These are phyloP conservation scores for Candolleomyces aberdarensis DNA, from an alignment of 768 basidiomycete genomes.

Conservation along the genomic window DNA sequence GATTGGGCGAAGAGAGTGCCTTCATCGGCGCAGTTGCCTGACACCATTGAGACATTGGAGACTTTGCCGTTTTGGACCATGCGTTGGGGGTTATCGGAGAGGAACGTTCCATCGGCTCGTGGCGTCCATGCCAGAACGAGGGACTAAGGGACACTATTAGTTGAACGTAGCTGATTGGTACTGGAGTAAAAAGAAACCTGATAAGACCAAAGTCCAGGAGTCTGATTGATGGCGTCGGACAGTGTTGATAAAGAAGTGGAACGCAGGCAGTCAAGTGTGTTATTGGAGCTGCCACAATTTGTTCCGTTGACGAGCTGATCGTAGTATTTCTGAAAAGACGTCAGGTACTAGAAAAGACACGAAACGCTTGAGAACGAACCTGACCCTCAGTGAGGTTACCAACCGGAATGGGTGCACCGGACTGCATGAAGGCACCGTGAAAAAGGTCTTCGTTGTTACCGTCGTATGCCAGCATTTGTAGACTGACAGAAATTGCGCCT, in stretches of 20 bases:
- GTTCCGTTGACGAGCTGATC: constrained; percentile 36
- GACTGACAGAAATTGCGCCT: constrained; percentile 45
- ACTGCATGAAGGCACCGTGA: constrained; percentile 45
- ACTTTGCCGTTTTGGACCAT: constrained; percentile 42
- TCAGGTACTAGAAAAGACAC: neutral
- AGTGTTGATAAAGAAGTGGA: constrained; percentile 27
- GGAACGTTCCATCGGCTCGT: constrained; percentile 47
- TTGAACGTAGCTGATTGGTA: neutral
- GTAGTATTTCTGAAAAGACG: constrained; percentile 24
- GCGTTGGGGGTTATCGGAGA: constrained; percentile 39
- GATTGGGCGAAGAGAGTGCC: constrained; percentile 48
- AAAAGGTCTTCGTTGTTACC: constrained; percentile 37
- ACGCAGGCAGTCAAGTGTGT: constrained; percentile 44
- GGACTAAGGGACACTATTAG: constrained; percentile 25
- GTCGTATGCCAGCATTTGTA: constrained; percentile 42
- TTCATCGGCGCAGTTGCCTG: constrained; percentile 53
- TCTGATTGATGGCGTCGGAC: constrained; percentile 25
- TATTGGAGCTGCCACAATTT: constrained; percentile 28
- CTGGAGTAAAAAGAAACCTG: constrained; percentile 13
- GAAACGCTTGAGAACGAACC: neutral
- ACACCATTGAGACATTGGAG: constrained; percentile 48
- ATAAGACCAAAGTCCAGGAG: constrained; percentile 23
- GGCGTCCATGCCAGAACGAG: constrained; percentile 43
- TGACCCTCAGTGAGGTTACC: constrained; percentile 30
- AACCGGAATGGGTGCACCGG: constrained; percentile 32